Percentiles rank a stretch among this genome's conserved stretches.
Conservation (phyloP, 345 rosid species). For the Eucalyptus urophylla region DNA sequence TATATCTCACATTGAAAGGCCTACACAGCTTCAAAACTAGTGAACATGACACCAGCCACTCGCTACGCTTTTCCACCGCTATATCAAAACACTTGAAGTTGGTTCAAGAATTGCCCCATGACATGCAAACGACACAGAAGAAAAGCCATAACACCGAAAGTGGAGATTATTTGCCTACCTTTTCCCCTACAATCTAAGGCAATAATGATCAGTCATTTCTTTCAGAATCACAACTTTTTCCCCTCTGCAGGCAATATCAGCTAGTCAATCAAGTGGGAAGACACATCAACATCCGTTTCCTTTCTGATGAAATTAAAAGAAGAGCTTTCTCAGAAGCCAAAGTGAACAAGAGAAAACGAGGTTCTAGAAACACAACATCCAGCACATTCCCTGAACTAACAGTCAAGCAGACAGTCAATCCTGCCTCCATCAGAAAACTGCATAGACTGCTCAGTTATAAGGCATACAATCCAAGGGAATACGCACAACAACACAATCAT, state of each 20-base stretch:
- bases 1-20: background rate
- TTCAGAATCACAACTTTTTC: background rate
- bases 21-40: background rate
- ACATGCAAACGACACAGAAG: background rate
- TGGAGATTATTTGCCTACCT: background rate
- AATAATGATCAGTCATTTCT: background rate
- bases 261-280: background rate
- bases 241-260: background rate
- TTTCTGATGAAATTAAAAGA: background rate
- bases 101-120: background rate
- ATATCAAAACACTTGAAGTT: background rate
- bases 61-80: background rate
- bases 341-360: background rate
- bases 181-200: background rate
- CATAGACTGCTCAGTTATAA: background rate
- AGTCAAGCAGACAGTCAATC: background rate
- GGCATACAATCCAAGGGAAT: accelerated
- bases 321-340: background rate
- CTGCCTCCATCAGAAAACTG: background rate
- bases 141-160: background rate
- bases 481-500: background rate
- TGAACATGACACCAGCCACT: background rate
- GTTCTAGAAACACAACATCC: background rate
- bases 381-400: background rate
- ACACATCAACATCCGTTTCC: background rate